Evolutionary conservation across 345 rosid genomes (phyloP).

Genomic region (Linum tenue): DNA sequence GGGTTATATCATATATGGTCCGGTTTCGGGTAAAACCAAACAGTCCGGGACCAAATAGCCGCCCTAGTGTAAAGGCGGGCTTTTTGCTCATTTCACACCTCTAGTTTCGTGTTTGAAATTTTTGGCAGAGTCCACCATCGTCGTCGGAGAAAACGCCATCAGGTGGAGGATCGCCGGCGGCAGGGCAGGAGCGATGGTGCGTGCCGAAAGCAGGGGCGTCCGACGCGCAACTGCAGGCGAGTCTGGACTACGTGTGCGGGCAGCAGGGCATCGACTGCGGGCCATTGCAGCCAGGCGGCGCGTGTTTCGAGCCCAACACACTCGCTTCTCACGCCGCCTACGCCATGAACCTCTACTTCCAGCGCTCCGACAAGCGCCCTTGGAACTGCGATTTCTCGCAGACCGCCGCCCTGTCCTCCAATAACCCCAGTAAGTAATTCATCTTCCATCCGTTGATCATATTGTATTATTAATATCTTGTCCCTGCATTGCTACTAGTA

Average conservation of each 20-base stretch:
- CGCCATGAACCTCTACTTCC: slow-evolving; percentile 78
- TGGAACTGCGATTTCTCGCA: slow-evolving; percentile 66
- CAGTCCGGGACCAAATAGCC: too few species aligned
- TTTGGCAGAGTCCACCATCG: background rate
- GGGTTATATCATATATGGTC: too few species aligned
- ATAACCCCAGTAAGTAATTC: slow-evolving; percentile 2
- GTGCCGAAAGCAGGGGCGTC: slow-evolving; percentile 46
- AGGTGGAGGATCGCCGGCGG: slow-evolving; percentile 31
- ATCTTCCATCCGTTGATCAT: too few species aligned
- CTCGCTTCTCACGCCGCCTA: slow-evolving; percentile 56
- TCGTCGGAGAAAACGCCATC: background rate
- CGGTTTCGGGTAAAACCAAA: too few species aligned
- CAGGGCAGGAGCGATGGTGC: slow-evolving; percentile 44
- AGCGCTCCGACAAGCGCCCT: slow-evolving; percentile 37
- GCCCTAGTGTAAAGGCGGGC: too few species aligned
- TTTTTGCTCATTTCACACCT: too few species aligned
- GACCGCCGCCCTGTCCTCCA: slow-evolving; percentile 31
- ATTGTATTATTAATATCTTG: too few species aligned
- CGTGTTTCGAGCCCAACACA: slow-evolving; percentile 69
- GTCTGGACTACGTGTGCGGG: slow-evolving; percentile 69
- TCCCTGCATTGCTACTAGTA: background rate
- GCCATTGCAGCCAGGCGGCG: slow-evolving; percentile 56
- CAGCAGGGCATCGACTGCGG: slow-evolving; percentile 45
- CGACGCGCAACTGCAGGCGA: slow-evolving; percentile 51
- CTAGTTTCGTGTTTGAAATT: too few species aligned